phyloP scores from a whole-genome alignment of 805 yeast genomes.

The Allodekkera sacchari region DNA sequence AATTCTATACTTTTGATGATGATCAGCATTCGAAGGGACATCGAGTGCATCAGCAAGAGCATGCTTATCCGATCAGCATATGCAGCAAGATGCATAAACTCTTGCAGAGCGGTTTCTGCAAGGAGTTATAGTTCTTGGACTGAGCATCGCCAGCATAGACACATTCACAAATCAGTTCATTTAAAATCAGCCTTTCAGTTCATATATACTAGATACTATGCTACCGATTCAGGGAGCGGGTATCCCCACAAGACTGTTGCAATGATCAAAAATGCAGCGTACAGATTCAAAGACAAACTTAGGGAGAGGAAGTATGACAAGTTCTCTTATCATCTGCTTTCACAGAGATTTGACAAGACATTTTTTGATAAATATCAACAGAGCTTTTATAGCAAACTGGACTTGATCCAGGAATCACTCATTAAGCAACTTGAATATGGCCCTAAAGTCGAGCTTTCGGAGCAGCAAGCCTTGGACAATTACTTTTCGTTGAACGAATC shows the following conservation, averaged over 20 bases:
- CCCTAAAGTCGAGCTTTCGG: too few relatives aligned
- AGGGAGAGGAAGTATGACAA: not conserved
- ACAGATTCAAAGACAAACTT: conserved; percentile 7
- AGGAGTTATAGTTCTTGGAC: too few relatives aligned
- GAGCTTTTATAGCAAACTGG: not conserved
- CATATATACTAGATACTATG: not conserved
- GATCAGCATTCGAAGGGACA: too few relatives aligned
- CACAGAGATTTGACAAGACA: conserved; percentile 3
- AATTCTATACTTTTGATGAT: too few relatives aligned
- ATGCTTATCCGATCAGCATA: too few relatives aligned
- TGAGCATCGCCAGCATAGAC: too few relatives aligned
- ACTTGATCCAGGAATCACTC: conserved; percentile 1
- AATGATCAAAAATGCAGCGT: conserved; percentile 7
- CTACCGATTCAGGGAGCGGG: not conserved
- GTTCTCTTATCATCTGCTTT: conserved; percentile 8
- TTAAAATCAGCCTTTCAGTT: conserved; percentile 3
- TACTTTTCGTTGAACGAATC: not conserved
- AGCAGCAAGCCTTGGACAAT: not conserved
- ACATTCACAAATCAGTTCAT: not conserved
- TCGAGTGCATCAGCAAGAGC: too few relatives aligned
- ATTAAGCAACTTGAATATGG: too few relatives aligned
- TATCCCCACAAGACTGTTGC: too few relatives aligned
- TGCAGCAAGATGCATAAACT: too few relatives aligned
- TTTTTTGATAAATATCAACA: conserved; percentile 6
- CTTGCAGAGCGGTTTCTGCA: too few relatives aligned